A percentile compares a stretch with the other conserved stretches of the same genome.
phyloP scores from a whole-genome alignment of 805 yeast genomes.

The Cyberlindnera bimundalis region DNA sequence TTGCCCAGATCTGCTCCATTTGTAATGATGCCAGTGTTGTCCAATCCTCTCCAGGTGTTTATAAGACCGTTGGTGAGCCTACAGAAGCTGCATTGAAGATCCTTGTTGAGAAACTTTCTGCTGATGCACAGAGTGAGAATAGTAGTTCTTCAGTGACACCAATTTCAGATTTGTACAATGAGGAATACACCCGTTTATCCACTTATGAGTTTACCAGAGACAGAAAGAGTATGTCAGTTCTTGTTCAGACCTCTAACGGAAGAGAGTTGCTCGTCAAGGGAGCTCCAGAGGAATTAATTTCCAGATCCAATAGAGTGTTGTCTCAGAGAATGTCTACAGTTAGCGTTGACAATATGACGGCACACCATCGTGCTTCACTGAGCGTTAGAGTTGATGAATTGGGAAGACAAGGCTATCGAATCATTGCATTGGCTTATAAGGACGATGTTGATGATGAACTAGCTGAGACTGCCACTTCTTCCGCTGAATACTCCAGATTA shows the following conservation, averaged over 20 bases:
- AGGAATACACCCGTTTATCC: slow-evolving; percentile 29
- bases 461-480: slow-evolving; percentile 25
- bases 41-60: slow-evolving; percentile 32
- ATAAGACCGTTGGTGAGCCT: slow-evolving; percentile 45
- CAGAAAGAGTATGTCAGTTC: slow-evolving; percentile 52
- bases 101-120: slow-evolving; percentile 30
- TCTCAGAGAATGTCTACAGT: slow-evolving; percentile 27
- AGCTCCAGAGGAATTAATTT: slow-evolving; percentile 50
- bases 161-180: slow-evolving; percentile 24
- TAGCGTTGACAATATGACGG: slow-evolving; percentile 28
- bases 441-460: slow-evolving; percentile 32
- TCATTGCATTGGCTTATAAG: slow-evolving; percentile 35
- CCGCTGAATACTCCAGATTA: slow-evolving; percentile 38
- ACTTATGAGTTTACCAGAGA: slow-evolving; percentile 47
- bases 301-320: slow-evolving; percentile 38
- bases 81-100: slow-evolving; percentile 54
- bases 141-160: slow-evolving; percentile 26
- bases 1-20: slow-evolving; percentile 30
- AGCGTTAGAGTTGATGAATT: slow-evolving; percentile 36
- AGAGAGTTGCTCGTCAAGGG: slow-evolving; percentile 45
- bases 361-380: slow-evolving; percentile 31
- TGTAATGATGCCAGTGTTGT: slow-evolving; percentile 37
- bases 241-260: slow-evolving; percentile 30
- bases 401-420: slow-evolving; percentile 32
- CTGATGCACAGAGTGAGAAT: slow-evolving; percentile 32